Conservation (phyloP, 2,329 filamentous ascomycete species). For the Hypoxylon sp. region DNA sequence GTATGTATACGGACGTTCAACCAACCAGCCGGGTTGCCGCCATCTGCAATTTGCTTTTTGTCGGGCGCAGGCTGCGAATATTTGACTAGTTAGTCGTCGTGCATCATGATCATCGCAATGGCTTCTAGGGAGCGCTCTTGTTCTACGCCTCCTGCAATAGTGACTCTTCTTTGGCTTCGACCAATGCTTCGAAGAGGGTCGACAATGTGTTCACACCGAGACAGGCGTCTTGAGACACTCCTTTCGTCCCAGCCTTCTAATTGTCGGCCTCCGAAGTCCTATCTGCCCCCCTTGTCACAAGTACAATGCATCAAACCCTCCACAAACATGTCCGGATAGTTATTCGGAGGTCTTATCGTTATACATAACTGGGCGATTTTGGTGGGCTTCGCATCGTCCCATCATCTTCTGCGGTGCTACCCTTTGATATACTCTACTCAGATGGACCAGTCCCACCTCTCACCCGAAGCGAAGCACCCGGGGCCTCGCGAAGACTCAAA, state of each 20-base stretch:
- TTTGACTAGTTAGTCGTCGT: constrained; percentile 8
- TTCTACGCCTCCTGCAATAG: not conserved
- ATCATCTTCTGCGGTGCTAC: constrained; percentile 14
- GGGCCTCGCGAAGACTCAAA: constrained; percentile 27
- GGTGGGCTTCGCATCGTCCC: not conserved
- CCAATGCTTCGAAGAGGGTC: constrained; percentile 6
- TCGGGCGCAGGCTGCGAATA: constrained; percentile 1
- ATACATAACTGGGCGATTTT: constrained; percentile 20
- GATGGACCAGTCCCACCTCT: constrained; percentile 47
- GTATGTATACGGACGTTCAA: not conserved
- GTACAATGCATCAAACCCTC: not conserved
- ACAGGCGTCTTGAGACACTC: constrained; percentile 15
- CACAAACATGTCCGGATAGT: not conserved
- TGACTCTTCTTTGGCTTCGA: constrained; percentile 7
- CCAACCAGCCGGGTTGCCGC: constrained; percentile 1
- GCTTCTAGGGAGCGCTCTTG: constrained; percentile 5
- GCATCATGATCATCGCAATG: constrained; percentile 9
- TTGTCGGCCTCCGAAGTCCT: not conserved
- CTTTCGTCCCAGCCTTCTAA: constrained; percentile 8
- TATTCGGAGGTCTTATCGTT: not conserved
- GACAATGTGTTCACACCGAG: constrained; percentile 8
- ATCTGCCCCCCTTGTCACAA: not conserved
- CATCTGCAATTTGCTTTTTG: constrained; percentile 13
- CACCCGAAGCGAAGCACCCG: constrained; percentile 21
- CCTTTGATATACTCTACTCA: not conserved